Evolutionary conservation across 2,329 filamentous ascomycete species (phyloP).

Genomic region (Xylaria polymorpha): DNA sequence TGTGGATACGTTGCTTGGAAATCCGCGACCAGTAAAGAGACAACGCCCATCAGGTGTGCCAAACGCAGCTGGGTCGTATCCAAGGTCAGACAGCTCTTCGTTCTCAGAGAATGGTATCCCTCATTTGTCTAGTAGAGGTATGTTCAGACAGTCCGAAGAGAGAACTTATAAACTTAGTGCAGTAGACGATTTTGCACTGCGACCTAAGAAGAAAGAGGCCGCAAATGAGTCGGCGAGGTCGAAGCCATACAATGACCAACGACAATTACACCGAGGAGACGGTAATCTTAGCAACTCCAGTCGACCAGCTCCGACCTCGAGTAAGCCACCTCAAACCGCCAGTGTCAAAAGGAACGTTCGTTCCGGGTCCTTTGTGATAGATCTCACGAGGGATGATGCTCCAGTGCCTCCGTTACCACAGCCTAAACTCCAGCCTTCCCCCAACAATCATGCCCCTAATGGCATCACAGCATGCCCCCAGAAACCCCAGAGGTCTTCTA

Average conservation of each 20-base stretch:
- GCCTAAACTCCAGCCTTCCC: slow-evolving; percentile 12
- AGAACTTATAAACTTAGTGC: slow-evolving; percentile 37
- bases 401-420: slow-evolving; percentile 13
- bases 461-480: slow-evolving; percentile 14
- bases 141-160: slow-evolving; percentile 35
- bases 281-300: slow-evolving; percentile 20
- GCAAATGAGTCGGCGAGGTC: slow-evolving; percentile 31
- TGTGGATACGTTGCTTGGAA: slow-evolving; percentile 24
- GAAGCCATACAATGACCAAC: slow-evolving; percentile 33
- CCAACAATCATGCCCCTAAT: slow-evolving; percentile 11
- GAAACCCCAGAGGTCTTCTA: slow-evolving; percentile 14
- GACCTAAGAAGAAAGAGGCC: slow-evolving; percentile 40
- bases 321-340: slow-evolving; percentile 14
- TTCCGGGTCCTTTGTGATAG: slow-evolving; percentile 37
- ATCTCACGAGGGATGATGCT: slow-evolving; percentile 43
- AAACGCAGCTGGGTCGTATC: slow-evolving; percentile 30
- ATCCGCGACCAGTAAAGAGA: slow-evolving; percentile 39
- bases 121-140: slow-evolving; percentile 31
- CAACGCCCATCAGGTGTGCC: slow-evolving; percentile 34
- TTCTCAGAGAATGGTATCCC: slow-evolving; percentile 35
- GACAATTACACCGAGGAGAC: slow-evolving; percentile 23
- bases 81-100: slow-evolving; percentile 24
- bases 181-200: slow-evolving; percentile 46
- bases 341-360: slow-evolving; percentile 15
- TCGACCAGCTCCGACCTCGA: slow-evolving; percentile 19